phyloP scores from a whole-genome alignment of 257 asterid genomes.

The Gardenia jasminoides region DNA sequence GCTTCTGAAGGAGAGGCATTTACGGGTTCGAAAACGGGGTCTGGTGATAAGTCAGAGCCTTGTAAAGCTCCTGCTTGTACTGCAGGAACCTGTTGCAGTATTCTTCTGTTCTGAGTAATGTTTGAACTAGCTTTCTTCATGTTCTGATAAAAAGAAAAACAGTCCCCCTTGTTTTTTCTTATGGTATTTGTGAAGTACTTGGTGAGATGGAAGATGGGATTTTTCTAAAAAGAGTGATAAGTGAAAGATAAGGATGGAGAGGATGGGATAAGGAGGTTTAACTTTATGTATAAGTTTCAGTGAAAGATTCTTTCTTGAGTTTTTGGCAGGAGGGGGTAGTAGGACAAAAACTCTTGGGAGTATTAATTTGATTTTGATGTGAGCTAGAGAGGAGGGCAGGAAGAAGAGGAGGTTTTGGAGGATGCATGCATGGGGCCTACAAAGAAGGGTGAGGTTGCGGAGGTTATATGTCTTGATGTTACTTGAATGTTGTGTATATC shows the following conservation, averaged over 20 bases:
- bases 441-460: not conserved
- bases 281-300: not conserved
- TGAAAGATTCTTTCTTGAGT: not conserved
- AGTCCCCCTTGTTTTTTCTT: no score
- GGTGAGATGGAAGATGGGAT: not conserved
- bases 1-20: constrained; percentile 9
- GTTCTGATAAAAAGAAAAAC: not conserved
- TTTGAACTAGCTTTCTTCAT: not conserved
- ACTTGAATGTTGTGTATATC: constrained; percentile 12
- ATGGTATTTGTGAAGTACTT: not conserved
- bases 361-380: no score
- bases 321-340: not conserved
- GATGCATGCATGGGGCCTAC: not conserved
- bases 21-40: not conserved
- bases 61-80: not conserved
- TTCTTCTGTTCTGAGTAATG: not conserved
- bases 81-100: not conserved
- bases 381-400: no score
- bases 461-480: not conserved
- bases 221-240: not conserved
- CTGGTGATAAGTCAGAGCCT: not conserved
- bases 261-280: not conserved
- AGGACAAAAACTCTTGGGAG: not conserved
- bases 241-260: not conserved
- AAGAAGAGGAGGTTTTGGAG: no score